Evolutionary conservation across 2,329 filamentous ascomycete genomes (phyloP), one percentile per base, ranked within the genome.

Genomic region (Aspergillus flavus): DNA sequence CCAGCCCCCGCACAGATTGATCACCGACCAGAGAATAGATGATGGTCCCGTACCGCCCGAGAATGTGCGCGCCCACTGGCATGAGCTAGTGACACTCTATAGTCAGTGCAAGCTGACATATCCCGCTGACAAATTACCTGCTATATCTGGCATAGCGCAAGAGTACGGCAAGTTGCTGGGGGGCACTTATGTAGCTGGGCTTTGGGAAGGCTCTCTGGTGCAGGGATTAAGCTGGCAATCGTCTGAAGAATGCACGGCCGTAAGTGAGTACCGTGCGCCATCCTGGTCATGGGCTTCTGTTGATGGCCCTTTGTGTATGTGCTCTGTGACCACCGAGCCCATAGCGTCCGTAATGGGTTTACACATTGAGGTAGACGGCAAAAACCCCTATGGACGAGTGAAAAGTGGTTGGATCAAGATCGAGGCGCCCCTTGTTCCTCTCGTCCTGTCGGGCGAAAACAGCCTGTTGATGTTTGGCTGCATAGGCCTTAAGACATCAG

Each of bases 191-290:
- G 41, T 43, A 11, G 41, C 41, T 5, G 41, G 41, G 3, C n/a
- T 19, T 19, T 43, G 41, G 41, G 1, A 4, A 3, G 7, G 4
- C 7, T 21, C 1, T 0, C 2, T 43, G 3, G 7, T 43, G 16
- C 7, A 43, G 0, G 16, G 1, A 43, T 11, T 43, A 11, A 11
- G 3, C 3, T 43, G 19, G 41, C 16, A 4, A 21, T 1, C n/a
- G 11, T 0, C 2, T 0, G n/a, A 1, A n/a, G 2, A 4, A 1
- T 19, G 16, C 0, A 19, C 0, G n/a, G 19, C n/a, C 4, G 7
- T 11, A 4, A 10, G 4, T 0, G 19, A 43, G 19, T 43, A 43
- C 19, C 41, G 41, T 5, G 41, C 41, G 6, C 41, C 41, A 1
- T 43, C 41, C n/a, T 43, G 41, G 41, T 21, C 41, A 10, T 43